Evolutionary conservation across 371 early-diverging fungal genomes (phyloP).

Genomic region (Mucor indicus): DNA sequence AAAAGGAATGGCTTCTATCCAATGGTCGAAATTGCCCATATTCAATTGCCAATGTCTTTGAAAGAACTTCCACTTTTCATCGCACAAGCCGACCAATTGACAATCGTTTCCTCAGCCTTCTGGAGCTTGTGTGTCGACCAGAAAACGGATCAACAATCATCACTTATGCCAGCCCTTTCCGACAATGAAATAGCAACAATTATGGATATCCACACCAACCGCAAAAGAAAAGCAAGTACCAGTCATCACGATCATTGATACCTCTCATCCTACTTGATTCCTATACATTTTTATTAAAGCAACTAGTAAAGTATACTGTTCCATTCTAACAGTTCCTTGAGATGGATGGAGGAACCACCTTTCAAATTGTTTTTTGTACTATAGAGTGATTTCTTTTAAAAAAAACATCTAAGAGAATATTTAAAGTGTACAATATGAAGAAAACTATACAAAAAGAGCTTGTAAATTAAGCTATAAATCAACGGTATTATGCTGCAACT

Average conservation of each 20-base stretch:
- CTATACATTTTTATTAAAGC: too few relatives aligned
- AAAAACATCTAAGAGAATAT: too few relatives aligned
- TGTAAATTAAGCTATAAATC: too few relatives aligned
- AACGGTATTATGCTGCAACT: too few relatives aligned
- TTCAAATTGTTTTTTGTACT: too few relatives aligned
- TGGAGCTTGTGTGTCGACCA: slow-evolving; percentile 14
- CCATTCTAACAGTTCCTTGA: too few relatives aligned
- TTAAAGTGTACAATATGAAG: too few relatives aligned
- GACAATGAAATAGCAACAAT: slow-evolving; percentile 17
- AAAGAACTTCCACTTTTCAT: slow-evolving; percentile 17
- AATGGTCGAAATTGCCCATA: slow-evolving; percentile 16
- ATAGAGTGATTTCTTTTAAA: too few relatives aligned
- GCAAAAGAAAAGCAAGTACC: slow-evolving; percentile 18
- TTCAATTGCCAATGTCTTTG: slow-evolving; percentile 17
- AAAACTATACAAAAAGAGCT: too few relatives aligned
- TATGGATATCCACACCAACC: slow-evolving; percentile 13
- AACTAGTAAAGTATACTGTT: too few relatives aligned
- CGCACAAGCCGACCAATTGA: slow-evolving; percentile 13
- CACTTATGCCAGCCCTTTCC: slow-evolving; percentile 16
- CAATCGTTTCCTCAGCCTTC: slow-evolving; percentile 15
- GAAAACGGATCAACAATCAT: slow-evolving; percentile 13
- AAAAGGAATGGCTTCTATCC: slow-evolving; percentile 13
- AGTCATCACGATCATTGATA: slow-evolving; percentile 9
- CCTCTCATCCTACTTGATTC: slow-evolving; percentile 12
- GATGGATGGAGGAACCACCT: too few relatives aligned